Percentiles rank a stretch among this genome's conserved stretches.
These are phyloP conservation scores for Olyra latifolia DNA, from an alignment of 176 grass and related monocot species.

Conservation along the genomic window DNA sequence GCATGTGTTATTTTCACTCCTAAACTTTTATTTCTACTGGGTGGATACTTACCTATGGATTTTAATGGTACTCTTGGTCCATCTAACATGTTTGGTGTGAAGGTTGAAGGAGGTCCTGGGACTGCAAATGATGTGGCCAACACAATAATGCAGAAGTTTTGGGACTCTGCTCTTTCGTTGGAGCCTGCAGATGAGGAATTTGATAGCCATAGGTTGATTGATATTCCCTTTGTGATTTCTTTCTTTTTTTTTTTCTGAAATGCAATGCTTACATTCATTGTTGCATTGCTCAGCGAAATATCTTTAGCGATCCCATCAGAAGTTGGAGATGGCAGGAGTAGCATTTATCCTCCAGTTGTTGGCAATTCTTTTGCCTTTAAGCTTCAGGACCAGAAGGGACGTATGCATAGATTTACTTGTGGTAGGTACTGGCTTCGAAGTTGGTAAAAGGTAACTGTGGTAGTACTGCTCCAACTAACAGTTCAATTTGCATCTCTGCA, in stretches of 20 bases:
- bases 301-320: conserved; percentile 78
- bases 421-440: conserved; percentile 52
- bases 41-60: background rate
- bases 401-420: conserved; percentile 87
- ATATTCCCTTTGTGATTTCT: conserved; percentile 1
- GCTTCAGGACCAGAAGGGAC: conserved; percentile 67
- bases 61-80: background rate
- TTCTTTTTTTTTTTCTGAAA: conserved; percentile 2
- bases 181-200: conserved; percentile 68
- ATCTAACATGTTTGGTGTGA: conserved; percentile 29
- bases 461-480: conserved; percentile 23
- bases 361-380: conserved; percentile 84
- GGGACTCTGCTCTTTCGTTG: conserved; percentile 92
- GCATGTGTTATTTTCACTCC: background rate
- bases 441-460: conserved; percentile 19
- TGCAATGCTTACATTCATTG: conserved; percentile 11
- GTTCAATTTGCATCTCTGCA: conserved; percentile 22
- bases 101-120: conserved; percentile 77
- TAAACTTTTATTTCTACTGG: background rate
- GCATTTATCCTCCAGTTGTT: conserved; percentile 61
- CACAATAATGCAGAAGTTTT: conserved; percentile 91
- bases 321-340: conserved; percentile 51
- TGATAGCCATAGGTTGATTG: conserved; percentile 71
- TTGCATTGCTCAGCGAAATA: conserved; percentile 57
- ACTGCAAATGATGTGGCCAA: conserved; percentile 74